phyloP scores from a whole-genome alignment of 768 basidiomycete species.

The Paxillus ammoniavirescens region DNA sequence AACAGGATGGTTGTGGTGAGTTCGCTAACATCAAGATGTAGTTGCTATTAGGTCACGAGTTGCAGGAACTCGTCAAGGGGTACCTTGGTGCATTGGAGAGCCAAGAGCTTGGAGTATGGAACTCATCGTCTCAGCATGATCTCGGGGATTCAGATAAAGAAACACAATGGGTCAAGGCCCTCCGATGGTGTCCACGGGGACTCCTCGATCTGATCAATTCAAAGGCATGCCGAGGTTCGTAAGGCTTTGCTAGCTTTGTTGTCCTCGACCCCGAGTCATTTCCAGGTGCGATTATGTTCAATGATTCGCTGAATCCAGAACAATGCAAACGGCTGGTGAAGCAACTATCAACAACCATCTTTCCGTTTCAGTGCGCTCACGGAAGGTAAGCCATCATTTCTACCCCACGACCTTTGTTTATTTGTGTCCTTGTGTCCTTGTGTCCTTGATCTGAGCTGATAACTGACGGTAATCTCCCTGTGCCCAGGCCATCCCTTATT shows the following conservation, averaged over 20 bases:
- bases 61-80: slow-evolving; percentile 72
- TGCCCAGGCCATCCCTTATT: slow-evolving; percentile 51
- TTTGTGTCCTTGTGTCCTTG: neutral
- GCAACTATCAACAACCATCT: slow-evolving; percentile 66
- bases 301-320: slow-evolving; percentile 64
- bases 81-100: slow-evolving; percentile 62
- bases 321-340: slow-evolving; percentile 72
- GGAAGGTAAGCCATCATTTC: slow-evolving; percentile 54
- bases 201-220: slow-evolving; percentile 88
- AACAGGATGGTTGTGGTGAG: neutral
- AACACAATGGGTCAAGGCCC: slow-evolving; percentile 60
- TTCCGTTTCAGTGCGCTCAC: slow-evolving; percentile 97
- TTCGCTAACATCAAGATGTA: slow-evolving; percentile 28
- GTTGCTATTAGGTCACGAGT: slow-evolving; percentile 67
- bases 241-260: slow-evolving; percentile 2
- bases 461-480: neutral
- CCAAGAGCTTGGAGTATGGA: slow-evolving; percentile 34
- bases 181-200: slow-evolving; percentile 81
- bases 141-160: slow-evolving; percentile 16
- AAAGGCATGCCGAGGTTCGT: slow-evolving; percentile 89
- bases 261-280: slow-evolving; percentile 2
- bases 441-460: neutral
- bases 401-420: neutral
- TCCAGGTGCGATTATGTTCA: slow-evolving; percentile 96
- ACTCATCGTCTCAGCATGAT: slow-evolving; percentile 13